Conservation (phyloP, 306 rosid species). For the Inga laurina region DNA sequence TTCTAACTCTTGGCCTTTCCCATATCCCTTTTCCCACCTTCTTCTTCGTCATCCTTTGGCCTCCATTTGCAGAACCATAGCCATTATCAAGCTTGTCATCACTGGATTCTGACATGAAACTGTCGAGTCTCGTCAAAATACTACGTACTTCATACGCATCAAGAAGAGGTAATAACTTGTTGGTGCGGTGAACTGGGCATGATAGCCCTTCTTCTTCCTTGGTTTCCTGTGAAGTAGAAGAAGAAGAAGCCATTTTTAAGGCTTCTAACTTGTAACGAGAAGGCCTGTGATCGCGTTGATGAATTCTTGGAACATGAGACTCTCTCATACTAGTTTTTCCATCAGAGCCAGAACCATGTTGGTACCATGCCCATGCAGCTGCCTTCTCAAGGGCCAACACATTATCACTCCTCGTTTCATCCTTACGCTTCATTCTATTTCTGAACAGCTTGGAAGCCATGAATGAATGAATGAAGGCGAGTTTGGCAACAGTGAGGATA, state of each 20-base stretch:
- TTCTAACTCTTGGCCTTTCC: slow-evolving; percentile 44
- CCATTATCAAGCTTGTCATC: slow-evolving; percentile 1
- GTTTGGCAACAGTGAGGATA: neutral
- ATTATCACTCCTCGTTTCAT: slow-evolving; percentile 2
- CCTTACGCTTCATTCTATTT: slow-evolving; percentile 12
- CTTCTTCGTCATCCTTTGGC: slow-evolving; percentile 20
- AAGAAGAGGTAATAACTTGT: slow-evolving; percentile 44
- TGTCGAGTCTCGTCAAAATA: slow-evolving; percentile 51
- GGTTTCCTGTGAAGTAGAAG: neutral
- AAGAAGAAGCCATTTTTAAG: slow-evolving; percentile 23
- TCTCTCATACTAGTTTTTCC: slow-evolving; percentile 42
- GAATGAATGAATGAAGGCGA: neutral
- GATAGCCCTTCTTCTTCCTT: neutral
- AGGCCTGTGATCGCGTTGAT: slow-evolving; percentile 39
- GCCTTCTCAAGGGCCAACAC: slow-evolving; percentile 52
- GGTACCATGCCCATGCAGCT: slow-evolving; percentile 96
- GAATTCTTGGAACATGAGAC: slow-evolving; percentile 32
- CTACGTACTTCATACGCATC: slow-evolving; percentile 64
- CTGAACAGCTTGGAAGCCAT: slow-evolving; percentile 36
- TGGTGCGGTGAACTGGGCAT: neutral
- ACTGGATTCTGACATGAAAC: slow-evolving; percentile 41
- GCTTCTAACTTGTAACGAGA: slow-evolving; percentile 81
- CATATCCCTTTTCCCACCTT: slow-evolving; percentile 39
- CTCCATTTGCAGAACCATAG: neutral
- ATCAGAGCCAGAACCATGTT: slow-evolving; percentile 61